Evolutionary conservation across 805 yeast genomes (phyloP), one percentile per base, ranked within the genome.

Genomic region (Metschnikowia colocasiae): DNA sequence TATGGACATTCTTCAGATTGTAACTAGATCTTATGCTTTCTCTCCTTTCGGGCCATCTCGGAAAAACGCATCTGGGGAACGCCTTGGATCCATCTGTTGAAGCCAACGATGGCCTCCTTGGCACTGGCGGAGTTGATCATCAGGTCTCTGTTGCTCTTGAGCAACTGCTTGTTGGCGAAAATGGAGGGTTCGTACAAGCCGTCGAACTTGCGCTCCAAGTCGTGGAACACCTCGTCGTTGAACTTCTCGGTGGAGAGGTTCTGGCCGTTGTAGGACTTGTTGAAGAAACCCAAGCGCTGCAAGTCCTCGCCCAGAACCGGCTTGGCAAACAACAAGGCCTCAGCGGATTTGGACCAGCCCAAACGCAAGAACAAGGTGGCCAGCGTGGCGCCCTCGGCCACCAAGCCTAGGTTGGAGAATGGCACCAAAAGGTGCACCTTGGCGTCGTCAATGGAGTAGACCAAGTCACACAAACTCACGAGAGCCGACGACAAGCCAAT

Each of bases 321-420:
- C 61, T 78, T 79, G 2, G 87, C 80, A 42, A 86, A 75, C 53
- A 88, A 69, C 36, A 89, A 68, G 2, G 88, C 87, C 65, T 88
- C 91, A 44, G 83, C 75, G 13, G 94, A 82, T 52, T 74, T 76
- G 51, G 87, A 80, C 68, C 81, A 71, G 1, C 96, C 96, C 48
- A 89, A 68, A 58, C 95, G 76, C 55, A 73, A 62, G 20, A 86
- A 81, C 45, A 89, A 72, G 3, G 92, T 79, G 7, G 81, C 76
- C 13, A 88, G 79, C 1, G 87, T 69, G 3, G 83, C 87, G 47
- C 96, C 95, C 64, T 89, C 97, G 50, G 85, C 80, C 2, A 86
- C 90, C 56, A 89, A 76, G 2, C 96, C 95, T 55, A 89, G 75
- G 60, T 83, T 85, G 37, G 90, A 81, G 65, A 89, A 89, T 6